Evolutionary conservation across 306 rosid species (phyloP).

Genomic region (Glycine latifolia): DNA sequence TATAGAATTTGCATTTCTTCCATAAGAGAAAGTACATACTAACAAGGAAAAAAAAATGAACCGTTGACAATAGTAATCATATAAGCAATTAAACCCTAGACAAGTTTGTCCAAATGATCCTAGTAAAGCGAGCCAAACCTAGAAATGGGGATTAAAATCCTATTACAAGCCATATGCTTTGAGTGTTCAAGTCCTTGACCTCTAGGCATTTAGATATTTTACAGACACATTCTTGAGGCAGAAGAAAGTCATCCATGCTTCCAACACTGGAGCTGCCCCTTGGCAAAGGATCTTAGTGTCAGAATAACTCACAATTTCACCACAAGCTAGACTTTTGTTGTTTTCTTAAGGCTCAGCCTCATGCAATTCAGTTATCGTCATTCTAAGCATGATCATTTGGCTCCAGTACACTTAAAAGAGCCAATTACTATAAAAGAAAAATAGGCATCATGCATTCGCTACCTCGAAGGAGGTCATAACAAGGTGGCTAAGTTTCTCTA

Average conservation of each 20-base stretch:
- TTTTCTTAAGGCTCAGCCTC: neutral
- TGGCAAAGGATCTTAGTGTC: neutral
- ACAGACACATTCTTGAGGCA: conserved; percentile 6
- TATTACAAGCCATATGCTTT: conserved; percentile 43
- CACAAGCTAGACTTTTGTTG: conserved; percentile 11
- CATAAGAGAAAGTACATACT: conserved; percentile 42
- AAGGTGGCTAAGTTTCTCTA: conserved; percentile 58
- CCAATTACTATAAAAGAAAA: conserved; percentile 3
- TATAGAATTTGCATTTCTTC: conserved; percentile 24
- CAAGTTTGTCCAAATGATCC: conserved; percentile 47
- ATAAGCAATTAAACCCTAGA: conserved; percentile 47
- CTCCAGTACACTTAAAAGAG: neutral
- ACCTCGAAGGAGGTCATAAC: conserved; percentile 46
- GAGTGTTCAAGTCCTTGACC: conserved; percentile 41
- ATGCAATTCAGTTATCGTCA: conserved; percentile 32
- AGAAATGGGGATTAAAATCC: conserved; percentile 31
- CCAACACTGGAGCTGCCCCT: conserved; percentile 1
- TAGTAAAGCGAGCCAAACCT: conserved; percentile 11
- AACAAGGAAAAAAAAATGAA: conserved; percentile 38
- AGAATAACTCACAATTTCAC: conserved; percentile 30
- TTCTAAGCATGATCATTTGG: conserved; percentile 25
- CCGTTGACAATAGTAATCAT: conserved; percentile 37
- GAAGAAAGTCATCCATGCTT: conserved; percentile 36
- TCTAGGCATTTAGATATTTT: conserved; percentile 29
- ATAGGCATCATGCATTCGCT: neutral